Evolutionary conservation across 768 basidiomycete genomes (phyloP), one percentile per base, ranked within the genome.

Genomic region (Lentinula lateritia): DNA sequence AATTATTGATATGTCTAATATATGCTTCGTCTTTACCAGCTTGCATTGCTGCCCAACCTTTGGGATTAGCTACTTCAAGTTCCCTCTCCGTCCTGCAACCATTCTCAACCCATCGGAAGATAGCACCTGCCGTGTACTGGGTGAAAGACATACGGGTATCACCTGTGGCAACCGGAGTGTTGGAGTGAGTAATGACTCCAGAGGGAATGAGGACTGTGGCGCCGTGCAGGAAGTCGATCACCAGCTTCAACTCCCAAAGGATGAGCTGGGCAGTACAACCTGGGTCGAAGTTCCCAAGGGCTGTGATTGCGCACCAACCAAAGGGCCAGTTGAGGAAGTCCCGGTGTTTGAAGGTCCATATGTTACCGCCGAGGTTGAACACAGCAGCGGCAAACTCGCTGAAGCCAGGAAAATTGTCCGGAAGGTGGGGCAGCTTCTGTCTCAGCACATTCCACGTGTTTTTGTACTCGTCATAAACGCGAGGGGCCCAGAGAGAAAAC

Each of bases 281-380:
- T 1, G 61, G 55, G 36, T 57, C 56, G 10, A 57, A 57, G 6
- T 32, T 28, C 1, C 56, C 56, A n/a, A 65, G 43, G 0, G 71
- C 63, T 6, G 61, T 66, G 16, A 74, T 70, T 0, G 66, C 61
- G 34, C 70, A 74, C 48, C 62, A 55, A 0, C 71, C 69, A 9
- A 23, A 62, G 0, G 69, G 61, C 1, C 67, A 45, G 32, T 74
- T 74, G 0, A 7, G 39, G 23, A 6, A 41, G 35, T 73, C 70
- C 0, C 58, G 61, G 18, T 74, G 71, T 0, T 60, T 54, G 0
- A 32, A 6, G 0, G 67, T 69, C 0, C 66, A 42, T 0, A 65
- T 64, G 0, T 45, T 42, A 0, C 56, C 52, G 0, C 70, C 71
- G 9, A 72, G 62, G 61, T 75, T 74, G 61, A 75, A 69, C 0